Evolutionary conservation across 2,329 filamentous ascomycete species (phyloP).

Genomic region (Aspergillus udagawae): DNA sequence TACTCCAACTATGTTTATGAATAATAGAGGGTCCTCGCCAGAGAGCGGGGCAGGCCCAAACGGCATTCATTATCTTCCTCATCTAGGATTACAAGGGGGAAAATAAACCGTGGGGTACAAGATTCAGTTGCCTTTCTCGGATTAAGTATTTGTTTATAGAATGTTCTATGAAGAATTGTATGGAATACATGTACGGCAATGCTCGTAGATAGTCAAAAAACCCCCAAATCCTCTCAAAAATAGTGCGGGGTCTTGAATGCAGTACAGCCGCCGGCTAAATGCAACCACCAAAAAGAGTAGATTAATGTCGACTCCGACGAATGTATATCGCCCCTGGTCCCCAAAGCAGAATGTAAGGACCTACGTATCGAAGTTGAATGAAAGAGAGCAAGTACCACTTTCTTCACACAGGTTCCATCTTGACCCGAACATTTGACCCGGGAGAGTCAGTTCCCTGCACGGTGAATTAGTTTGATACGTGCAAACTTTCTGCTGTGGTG

Average conservation of each 20-base stretch:
- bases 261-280: slow-evolving; percentile 17
- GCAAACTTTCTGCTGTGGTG: neutral
- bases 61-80: slow-evolving; percentile 3
- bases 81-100: neutral
- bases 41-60: slow-evolving; percentile 22
- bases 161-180: neutral
- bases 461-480: slow-evolving; percentile 7
- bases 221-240: neutral
- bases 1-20: neutral
- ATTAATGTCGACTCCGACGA: neutral
- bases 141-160: neutral
- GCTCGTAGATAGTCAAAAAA: neutral
- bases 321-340: slow-evolving; percentile 4
- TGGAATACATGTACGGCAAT: neutral
- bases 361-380: neutral
- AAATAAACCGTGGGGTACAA: neutral
- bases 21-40: slow-evolving; percentile 2
- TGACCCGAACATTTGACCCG: slow-evolving; percentile 36
- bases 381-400: slow-evolving; percentile 3
- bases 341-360: slow-evolving; percentile 1
- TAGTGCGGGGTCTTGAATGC: slow-evolving; percentile 7
- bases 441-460: slow-evolving; percentile 32
- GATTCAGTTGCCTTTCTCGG: neutral
- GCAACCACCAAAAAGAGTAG: neutral
- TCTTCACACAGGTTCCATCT: slow-evolving; percentile 34